Percentiles rank a stretch among this genome's conserved stretches.
Evolutionary conservation across 1,139 yeast genomes (phyloP).

Genomic region (Candida gigantensis): DNA sequence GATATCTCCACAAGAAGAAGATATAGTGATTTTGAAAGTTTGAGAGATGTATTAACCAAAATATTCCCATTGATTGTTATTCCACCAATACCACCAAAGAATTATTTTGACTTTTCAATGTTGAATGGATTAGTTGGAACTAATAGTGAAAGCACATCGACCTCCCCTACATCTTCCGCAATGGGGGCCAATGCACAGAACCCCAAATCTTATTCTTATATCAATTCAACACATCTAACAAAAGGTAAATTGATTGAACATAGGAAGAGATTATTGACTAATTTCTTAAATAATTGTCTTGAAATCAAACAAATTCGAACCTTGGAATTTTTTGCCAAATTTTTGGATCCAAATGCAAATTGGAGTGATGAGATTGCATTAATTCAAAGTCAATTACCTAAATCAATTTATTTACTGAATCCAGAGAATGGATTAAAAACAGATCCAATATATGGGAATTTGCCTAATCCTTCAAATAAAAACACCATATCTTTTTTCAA

Average conservation of each 20-base stretch:
- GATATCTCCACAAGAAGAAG: conserved; percentile 72
- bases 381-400: conserved; percentile 43
- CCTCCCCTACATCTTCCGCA: conserved; percentile 8
- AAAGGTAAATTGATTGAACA: conserved; percentile 50
- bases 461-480: conserved; percentile 59
- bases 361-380: conserved; percentile 61
- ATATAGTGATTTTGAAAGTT: conserved; percentile 88
- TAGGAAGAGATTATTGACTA: conserved; percentile 75
- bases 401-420: conserved; percentile 52
- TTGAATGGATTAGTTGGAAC: conserved; percentile 36
- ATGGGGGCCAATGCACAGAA: conserved; percentile 7
- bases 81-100: conserved; percentile 97
- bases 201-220: conserved; percentile 34
- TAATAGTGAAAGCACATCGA: conserved; percentile 2
- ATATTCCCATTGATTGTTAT: conserved; percentile 80
- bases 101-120: conserved; percentile 44
- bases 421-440: conserved; percentile 54
- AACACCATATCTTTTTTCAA: conserved; percentile 39
- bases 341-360: conserved; percentile 80
- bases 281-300: conserved; percentile 76
- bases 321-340: conserved; percentile 68
- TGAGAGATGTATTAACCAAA: conserved; percentile 67
- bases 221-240: conserved; percentile 45
- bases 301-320: conserved; percentile 55
- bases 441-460: conserved; percentile 58